Base-by-base conservation (phyloP, 345 rosid genomes). In the Populus alba region DNA sequence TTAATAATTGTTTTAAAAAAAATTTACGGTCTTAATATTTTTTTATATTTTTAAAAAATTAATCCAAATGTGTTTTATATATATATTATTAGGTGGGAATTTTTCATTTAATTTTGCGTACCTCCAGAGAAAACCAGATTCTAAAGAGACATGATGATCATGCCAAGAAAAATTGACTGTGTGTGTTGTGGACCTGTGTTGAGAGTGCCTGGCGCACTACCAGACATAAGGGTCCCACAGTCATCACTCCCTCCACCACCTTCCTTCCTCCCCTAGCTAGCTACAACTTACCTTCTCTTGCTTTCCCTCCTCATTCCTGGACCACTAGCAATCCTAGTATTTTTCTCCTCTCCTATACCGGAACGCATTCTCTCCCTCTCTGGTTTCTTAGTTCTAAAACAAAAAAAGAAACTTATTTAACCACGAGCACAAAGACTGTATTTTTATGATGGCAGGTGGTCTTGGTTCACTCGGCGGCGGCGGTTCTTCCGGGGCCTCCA, bases 151-250 rank as follows among this genome's bases (percentile, higher is more conserved):
- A 87, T 81, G 86, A 70, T 80, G 79, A 81, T 83, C 83, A 33
- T 88, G 87, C 70, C 87, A 63, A 76, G 79, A 69, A 81, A 72
- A 77, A 4, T 73, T 79, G 78, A 74, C 78, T 31, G 27, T 51
- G 72, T 51, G 45, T 41, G 70, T 43, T 74, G 78, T 68, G 82
- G 78, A 70, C 76, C 73, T 66, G 80, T 76, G 72, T 78, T 61
- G 67, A 74, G 88, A 87, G 91, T 92, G 95, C 90, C 85, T 72
- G 81, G 90, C 92, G 90, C 97, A 92, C 94, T 91, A 87, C 81
- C 82, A 87, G 92, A 93, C 97, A 90, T 59, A 74, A 68, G 87
- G 97, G 92, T 8, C 94, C 95, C 92, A 89, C 72, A 74, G 63
- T 89, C 90, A 90, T 90, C 93, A 90, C 88, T 84, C 79, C 78